Percentiles rank a stretch among this genome's conserved stretches.
Evolutionary conservation across 441 rosid genomes (phyloP).

Genomic region (Adansonia rubrostipa): DNA sequence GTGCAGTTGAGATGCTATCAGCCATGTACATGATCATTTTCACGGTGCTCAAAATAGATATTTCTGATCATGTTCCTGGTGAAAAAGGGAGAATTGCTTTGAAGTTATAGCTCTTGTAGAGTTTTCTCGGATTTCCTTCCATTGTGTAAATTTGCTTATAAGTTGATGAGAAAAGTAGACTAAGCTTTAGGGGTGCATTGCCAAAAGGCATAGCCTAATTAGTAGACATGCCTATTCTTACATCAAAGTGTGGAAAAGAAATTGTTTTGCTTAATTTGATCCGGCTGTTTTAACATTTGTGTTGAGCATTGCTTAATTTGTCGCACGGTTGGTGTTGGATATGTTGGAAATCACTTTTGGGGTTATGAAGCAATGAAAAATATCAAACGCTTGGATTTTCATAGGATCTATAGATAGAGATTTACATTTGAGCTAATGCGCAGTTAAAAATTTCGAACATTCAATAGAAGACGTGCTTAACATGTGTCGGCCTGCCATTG

Average conservation of each 20-base stretch:
- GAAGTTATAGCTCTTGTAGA: conserved; percentile 1
- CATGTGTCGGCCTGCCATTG: too few species aligned
- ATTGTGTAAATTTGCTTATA: not conserved
- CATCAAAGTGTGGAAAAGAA: not conserved
- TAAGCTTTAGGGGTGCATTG: not conserved
- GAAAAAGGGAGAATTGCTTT: not conserved
- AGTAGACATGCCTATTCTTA: not conserved
- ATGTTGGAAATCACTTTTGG: too few species aligned
- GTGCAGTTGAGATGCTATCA: not conserved
- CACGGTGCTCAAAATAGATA: not conserved
- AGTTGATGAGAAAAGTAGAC: not conserved
- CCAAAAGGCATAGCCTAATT: not conserved
- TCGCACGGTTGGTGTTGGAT: too few species aligned
- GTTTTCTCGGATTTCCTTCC: not conserved
- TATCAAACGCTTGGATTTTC: too few species aligned
- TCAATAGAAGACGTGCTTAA: too few species aligned
- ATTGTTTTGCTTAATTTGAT: not conserved
- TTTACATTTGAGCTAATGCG: too few species aligned
- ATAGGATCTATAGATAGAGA: too few species aligned
- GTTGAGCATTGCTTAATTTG: too few species aligned
- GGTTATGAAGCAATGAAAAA: too few species aligned
- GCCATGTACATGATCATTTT: not conserved
- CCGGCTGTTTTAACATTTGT: not conserved
- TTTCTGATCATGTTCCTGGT: not conserved
- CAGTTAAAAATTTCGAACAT: too few species aligned